Evolutionary conservation across 371 early-diverging fungal species (phyloP).

Genomic region (Rhizopus sp.): DNA sequence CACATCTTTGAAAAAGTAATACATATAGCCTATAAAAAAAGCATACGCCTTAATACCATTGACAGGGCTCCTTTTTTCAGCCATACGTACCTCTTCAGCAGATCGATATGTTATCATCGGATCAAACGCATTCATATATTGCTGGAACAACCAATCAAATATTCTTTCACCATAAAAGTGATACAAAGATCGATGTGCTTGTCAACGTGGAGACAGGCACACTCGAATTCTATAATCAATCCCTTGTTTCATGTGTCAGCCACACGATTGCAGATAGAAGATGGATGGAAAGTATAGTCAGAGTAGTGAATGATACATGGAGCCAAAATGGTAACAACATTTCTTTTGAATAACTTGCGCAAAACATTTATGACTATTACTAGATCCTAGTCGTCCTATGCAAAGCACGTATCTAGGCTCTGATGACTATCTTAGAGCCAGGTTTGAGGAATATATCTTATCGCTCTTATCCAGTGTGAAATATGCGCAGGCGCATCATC

Average conservation of each 20-base stretch:
- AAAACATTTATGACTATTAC: background rate
- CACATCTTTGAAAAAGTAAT: conserved; percentile 70
- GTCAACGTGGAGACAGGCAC: conserved; percentile 80
- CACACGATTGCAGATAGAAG: conserved; percentile 64
- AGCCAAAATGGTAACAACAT: conserved; percentile 49
- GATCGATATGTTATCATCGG: conserved; percentile 73
- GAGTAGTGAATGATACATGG: conserved; percentile 54
- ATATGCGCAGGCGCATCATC: conserved; percentile 53
- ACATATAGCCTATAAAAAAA: background rate
- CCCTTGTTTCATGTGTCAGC: conserved; percentile 45
- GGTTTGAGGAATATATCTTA: conserved; percentile 77
- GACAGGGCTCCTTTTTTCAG: conserved; percentile 75
- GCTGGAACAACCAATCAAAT: conserved; percentile 83
- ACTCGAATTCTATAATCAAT: conserved; percentile 69
- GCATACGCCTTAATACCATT: background rate
- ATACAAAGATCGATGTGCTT: conserved; percentile 72
- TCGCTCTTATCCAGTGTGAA: conserved; percentile 72
- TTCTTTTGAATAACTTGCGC: background rate
- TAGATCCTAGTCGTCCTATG: conserved; percentile 53
- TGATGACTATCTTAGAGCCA: conserved; percentile 79
- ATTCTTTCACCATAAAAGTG: conserved; percentile 72
- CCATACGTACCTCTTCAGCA: conserved; percentile 87
- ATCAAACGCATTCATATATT: conserved; percentile 68
- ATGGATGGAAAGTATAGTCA: conserved; percentile 68
- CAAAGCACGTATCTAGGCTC: conserved; percentile 70